Conservation (phyloP, 441 rosid genomes). For the Jatropha multifida region DNA sequence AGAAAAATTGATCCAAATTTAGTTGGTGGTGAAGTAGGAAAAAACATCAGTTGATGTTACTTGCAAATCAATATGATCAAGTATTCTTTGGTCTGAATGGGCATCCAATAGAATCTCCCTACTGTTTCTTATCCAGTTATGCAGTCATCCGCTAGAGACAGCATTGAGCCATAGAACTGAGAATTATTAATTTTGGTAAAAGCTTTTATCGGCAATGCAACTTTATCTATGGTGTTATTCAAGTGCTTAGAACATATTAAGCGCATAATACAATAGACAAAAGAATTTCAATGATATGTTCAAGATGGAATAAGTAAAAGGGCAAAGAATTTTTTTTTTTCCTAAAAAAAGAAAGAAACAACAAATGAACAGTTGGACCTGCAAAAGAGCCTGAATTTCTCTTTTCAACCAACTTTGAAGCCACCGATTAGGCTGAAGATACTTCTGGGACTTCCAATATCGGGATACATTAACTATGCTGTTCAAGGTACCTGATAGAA, state of each 20-base stretch:
- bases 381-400: constrained; percentile 85
- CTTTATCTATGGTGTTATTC: neutral
- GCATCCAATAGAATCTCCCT: neutral
- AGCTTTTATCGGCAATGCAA: neutral
- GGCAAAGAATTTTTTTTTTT: neutral
- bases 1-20: neutral
- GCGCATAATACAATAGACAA: neutral
- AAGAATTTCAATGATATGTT: neutral
- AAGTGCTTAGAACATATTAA: neutral
- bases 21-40: neutral
- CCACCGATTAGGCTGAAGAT: constrained; percentile 62
- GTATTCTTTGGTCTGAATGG: neutral
- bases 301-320: neutral
- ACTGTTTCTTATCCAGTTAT: neutral
- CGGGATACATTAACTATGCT: constrained; percentile 44
- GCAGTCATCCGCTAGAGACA: too few species aligned
- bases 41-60: neutral
- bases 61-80: neutral
- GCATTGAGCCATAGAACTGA: too few species aligned
- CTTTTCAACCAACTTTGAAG: constrained; percentile 75
- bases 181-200: too few species aligned
- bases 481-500: constrained; percentile 53
- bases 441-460: constrained; percentile 71
- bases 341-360: neutral
- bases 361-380: constrained; percentile 40